phyloP scores from a whole-genome alignment of 805 yeast species.

The Ogataea parapolymorpha region DNA sequence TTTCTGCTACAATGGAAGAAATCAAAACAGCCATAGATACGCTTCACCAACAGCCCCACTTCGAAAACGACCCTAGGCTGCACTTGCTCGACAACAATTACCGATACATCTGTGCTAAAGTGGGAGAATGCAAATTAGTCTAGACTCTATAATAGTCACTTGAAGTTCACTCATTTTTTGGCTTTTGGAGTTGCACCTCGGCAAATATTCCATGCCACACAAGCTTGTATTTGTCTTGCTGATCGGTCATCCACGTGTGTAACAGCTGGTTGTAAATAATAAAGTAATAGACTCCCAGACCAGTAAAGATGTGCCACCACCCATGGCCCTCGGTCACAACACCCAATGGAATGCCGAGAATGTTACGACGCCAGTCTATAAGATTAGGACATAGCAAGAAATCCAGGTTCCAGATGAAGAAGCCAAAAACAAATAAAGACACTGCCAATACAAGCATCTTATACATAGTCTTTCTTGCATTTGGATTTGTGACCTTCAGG shows the following conservation, averaged over 20 bases:
- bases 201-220: conserved; percentile 57
- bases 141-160: background rate
- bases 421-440: conserved; percentile 62
- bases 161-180: conserved; percentile 7
- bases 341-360: conserved; percentile 79
- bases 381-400: conserved; percentile 69
- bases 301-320: conserved; percentile 94
- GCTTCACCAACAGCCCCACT: conserved; percentile 7
- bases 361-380: conserved; percentile 52
- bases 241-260: conserved; percentile 60
- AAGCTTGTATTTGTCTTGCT: conserved; percentile 52
- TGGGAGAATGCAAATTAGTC: conserved; percentile 3
- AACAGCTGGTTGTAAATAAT: conserved; percentile 75
- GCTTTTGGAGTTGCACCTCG: conserved; percentile 36
- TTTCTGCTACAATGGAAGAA: conserved; percentile 8
- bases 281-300: conserved; percentile 83
- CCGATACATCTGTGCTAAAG: conserved; percentile 17
- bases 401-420: conserved; percentile 85
- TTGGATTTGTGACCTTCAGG: conserved; percentile 19
- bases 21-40: conserved; percentile 5
- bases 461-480: conserved; percentile 23
- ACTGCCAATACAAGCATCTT: conserved; percentile 30
- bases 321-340: conserved; percentile 87
- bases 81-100: conserved; percentile 17
- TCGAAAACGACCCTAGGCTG: conserved; percentile 6